Base-by-base conservation (phyloP, 768 basidiomycete species). In the Suillus paluster region DNA sequence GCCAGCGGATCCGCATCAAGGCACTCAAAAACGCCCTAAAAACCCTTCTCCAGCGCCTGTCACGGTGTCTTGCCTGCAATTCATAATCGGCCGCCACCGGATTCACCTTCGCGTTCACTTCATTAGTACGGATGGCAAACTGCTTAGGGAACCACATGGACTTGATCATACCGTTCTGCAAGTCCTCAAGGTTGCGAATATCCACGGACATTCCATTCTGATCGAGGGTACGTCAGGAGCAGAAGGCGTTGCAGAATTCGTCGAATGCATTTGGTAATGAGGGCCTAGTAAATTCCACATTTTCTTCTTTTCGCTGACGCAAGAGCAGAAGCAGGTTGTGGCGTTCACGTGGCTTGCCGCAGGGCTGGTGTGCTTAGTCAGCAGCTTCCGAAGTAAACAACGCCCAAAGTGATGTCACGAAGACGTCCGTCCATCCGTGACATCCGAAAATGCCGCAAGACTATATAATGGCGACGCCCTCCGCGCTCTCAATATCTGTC, bases 1-100 rank as follows among this genome's bases (percentile, higher is more conserved):
- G 68, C 66, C 17, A 78, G 63, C 9, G 79, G 75, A 57, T 73
- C 66, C 19, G 58, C 68, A 14, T 66, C 33, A 3, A 50, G 56
- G 19, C 64, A 64, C 48, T 60, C 61, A 81, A 78, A 45, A 77
- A 67, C 21, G 57, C 56, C 39, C 61, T 72, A 70, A 81, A 80
- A 6, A 74, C 49, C n/a, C 3, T 66, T 70, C 48, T 71, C 74
- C 57, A 81, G 65, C 33, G 68, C 62, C 34, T 65, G 50, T 33
- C 53, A 66, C 66, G 2, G 55, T 23, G 5, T 19, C 27, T 30
- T 59, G 41, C 27, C 44, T 60, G 34, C 66, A 67, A 19, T 67
- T 67, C 41, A 63, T 67, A 67, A 44, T 67, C 66, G 17, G 41
- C 46, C n/a, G 15, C 21, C 2, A 63, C 36, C 5, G 66, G 6